Conservation (phyloP, 805 yeast species). For the Cephaloascus fragrans region DNA sequence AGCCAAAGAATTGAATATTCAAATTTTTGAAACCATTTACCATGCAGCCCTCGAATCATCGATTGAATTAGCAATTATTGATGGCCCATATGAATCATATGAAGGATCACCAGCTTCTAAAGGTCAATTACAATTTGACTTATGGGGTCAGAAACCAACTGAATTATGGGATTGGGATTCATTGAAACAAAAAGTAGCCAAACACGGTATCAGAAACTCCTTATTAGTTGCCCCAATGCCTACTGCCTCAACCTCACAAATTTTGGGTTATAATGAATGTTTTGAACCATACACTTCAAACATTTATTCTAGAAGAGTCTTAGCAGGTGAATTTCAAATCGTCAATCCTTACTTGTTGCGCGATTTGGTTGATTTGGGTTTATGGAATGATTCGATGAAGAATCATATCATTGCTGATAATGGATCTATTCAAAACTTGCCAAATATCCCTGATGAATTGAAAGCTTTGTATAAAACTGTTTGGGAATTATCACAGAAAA, state of each 20-base stretch:
- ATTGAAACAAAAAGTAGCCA: constrained; percentile 47
- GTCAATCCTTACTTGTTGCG: constrained; percentile 79
- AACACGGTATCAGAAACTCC: constrained; percentile 78
- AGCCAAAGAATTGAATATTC: constrained; percentile 68
- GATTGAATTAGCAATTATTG: constrained; percentile 59
- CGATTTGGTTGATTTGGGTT: constrained; percentile 71
- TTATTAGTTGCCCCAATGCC: constrained; percentile 94
- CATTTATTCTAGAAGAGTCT: constrained; percentile 80
- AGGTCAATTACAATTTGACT: constrained; percentile 77
- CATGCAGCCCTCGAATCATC: constrained; percentile 91
- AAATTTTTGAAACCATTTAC: constrained; percentile 91
- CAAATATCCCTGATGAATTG: constrained; percentile 62
- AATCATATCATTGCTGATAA: constrained; percentile 63
- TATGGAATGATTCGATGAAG: constrained; percentile 79
- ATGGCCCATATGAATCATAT: constrained; percentile 67
- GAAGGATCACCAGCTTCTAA: constrained; percentile 85
- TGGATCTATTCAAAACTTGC: constrained; percentile 79
- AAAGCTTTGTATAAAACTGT: constrained; percentile 85
- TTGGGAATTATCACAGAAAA: constrained; percentile 90
- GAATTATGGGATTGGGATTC: constrained; percentile 80
- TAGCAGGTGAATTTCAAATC: constrained; percentile 90
- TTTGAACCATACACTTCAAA: constrained; percentile 95
- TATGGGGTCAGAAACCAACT: constrained; percentile 79
- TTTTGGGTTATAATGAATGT: constrained; percentile 88
- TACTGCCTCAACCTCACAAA: constrained; percentile 95